These are phyloP conservation scores for Suhomyces canberraensis DNA, from an alignment of 805 yeast species.

Conservation along the genomic window DNA sequence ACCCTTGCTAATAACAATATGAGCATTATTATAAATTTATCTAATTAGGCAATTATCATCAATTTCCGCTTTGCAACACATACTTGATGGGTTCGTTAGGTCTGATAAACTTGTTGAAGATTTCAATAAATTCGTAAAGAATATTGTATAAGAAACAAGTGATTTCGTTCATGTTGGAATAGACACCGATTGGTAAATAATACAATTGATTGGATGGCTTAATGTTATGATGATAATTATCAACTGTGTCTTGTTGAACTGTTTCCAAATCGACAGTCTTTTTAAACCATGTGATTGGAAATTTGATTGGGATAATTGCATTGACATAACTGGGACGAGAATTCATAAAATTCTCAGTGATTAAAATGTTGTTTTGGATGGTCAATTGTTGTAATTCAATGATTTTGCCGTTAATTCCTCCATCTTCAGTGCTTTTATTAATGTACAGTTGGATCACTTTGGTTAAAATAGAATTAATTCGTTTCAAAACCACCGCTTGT, in stretches of 20 bases:
- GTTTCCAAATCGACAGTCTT: constrained; percentile 13
- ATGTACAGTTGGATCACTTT: constrained; percentile 22
- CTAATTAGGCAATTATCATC: too few species aligned
- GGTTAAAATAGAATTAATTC: constrained; percentile 26
- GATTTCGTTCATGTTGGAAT: constrained; percentile 32
- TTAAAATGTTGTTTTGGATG: constrained; percentile 21
- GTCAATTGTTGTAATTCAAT: constrained; percentile 26
- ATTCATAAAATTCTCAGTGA: constrained; percentile 22
- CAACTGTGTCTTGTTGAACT: constrained; percentile 8
- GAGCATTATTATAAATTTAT: too few species aligned
- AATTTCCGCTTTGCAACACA: constrained; percentile 7
- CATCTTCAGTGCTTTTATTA: constrained; percentile 7
- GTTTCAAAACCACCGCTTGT: constrained; percentile 27
- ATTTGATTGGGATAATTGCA: constrained; percentile 25
- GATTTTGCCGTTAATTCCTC: constrained; percentile 19
- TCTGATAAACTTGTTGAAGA: constrained; percentile 13
- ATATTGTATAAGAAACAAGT: constrained; percentile 28
- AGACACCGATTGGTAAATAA: constrained; percentile 37
- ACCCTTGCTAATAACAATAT: too few species aligned
- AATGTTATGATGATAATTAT: constrained; percentile 11
- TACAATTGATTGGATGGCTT: constrained; percentile 23
- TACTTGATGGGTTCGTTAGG: constrained; percentile 12
- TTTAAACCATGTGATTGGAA: constrained; percentile 30
- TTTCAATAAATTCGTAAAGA: constrained; percentile 30
- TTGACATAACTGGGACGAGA: constrained; percentile 25